Conservation (phyloP, 2,329 filamentous ascomycete species). For the Pestalotiopsis sp. region DNA sequence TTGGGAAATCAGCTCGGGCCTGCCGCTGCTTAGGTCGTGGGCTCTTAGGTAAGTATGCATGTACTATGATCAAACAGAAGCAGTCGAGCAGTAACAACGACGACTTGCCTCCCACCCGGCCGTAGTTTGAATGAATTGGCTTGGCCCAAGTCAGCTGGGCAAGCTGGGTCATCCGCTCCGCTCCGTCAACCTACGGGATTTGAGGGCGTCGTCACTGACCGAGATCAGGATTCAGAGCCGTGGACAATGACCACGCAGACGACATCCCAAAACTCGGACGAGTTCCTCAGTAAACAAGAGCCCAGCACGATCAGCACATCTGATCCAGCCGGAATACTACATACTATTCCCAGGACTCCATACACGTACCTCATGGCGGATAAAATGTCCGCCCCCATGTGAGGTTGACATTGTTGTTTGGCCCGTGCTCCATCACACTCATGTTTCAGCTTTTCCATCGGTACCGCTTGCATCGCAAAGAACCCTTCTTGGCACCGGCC, state of each 20-base stretch:
- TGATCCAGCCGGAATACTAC: conserved; percentile 3
- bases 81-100: neutral
- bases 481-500: neutral
- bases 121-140: neutral
- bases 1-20: conserved; percentile 1
- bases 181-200: neutral
- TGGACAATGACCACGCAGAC: neutral
- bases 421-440: conserved; percentile 8
- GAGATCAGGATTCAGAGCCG: neutral
- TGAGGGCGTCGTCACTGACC: neutral
- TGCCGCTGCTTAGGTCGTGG: neutral
- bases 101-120: neutral
- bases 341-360: neutral
- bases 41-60: neutral
- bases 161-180: neutral
- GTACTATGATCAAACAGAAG: neutral
- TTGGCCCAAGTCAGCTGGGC: neutral
- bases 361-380: neutral
- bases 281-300: neutral
- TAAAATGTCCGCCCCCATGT: conserved; percentile 6
- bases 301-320: neutral
- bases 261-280: neutral
- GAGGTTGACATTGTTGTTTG: conserved; percentile 5
- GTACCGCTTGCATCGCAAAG: conserved; percentile 1
- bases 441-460: conserved; percentile 12